Evolutionary conservation across 352 stramenopile species (phyloP).

Genomic region (Phytophthora aleatoria): DNA sequence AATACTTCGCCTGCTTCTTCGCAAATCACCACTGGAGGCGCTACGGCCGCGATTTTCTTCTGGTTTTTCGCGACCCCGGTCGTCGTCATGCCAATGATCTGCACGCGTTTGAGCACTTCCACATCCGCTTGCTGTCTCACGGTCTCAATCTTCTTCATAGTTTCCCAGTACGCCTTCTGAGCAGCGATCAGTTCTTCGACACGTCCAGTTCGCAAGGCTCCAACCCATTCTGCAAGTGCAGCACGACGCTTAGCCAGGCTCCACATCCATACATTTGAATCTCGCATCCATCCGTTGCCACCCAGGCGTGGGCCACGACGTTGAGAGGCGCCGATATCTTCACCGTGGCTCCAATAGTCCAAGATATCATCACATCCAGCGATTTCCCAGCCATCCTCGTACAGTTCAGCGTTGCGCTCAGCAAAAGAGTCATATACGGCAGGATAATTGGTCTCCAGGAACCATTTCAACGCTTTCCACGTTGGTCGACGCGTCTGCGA

Average conservation of each 20-base stretch:
- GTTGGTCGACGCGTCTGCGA: constrained; percentile 24
- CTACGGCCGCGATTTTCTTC: constrained; percentile 60
- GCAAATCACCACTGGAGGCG: constrained; percentile 77
- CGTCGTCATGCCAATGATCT: constrained; percentile 87
- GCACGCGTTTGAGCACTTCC: constrained; percentile 31
- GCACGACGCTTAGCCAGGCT: constrained; percentile 29
- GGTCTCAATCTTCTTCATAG: constrained; percentile 35
- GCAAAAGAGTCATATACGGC: constrained; percentile 39
- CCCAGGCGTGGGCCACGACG: neutral
- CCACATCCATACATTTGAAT: constrained; percentile 42
- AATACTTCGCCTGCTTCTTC: constrained; percentile 91
- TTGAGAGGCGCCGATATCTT: constrained; percentile 19
- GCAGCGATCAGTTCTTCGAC: constrained; percentile 34
- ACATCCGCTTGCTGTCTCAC: constrained; percentile 39
- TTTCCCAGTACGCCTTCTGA: constrained; percentile 36
- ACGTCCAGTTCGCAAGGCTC: constrained; percentile 12
- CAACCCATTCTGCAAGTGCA: constrained; percentile 32
- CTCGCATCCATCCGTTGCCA: constrained; percentile 23
- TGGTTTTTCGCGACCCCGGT: constrained; percentile 78
- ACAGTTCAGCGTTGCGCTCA: constrained; percentile 27
- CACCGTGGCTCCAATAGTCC: constrained; percentile 46
- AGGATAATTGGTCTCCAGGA: constrained; percentile 36
- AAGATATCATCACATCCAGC: constrained; percentile 40
- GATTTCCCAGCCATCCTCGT: constrained; percentile 39
- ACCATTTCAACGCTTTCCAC: constrained; percentile 39